Conservation (phyloP, 129 eudicot genomes). For the Cynara cardunculus region DNA sequence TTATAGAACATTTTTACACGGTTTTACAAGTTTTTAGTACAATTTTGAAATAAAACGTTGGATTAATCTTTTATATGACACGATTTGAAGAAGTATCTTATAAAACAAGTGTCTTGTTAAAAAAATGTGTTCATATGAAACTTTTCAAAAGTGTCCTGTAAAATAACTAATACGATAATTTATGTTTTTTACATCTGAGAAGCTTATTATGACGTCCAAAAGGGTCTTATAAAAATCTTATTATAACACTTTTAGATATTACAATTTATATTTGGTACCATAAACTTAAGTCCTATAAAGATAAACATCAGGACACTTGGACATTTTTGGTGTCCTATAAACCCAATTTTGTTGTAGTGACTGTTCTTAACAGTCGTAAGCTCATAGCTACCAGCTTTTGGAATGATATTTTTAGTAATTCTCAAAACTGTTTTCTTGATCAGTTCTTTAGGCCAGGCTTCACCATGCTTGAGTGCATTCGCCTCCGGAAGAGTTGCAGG, state of each 20-base stretch:
- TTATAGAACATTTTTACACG: too few relatives aligned
- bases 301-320: not conserved
- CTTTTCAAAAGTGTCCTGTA: too few relatives aligned
- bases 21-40: too few relatives aligned
- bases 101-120: too few relatives aligned
- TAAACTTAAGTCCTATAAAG: too few relatives aligned
- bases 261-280: too few relatives aligned
- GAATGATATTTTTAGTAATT: not conserved
- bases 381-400: not conserved
- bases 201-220: not conserved
- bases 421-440: not conserved
- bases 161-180: too few relatives aligned
- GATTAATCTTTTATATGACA: too few relatives aligned
- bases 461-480: constrained; percentile 65
- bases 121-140: too few relatives aligned
- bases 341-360: not conserved
- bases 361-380: not conserved
- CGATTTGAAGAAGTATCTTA: too few relatives aligned
- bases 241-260: not conserved
- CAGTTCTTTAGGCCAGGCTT: constrained; percentile 73
- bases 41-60: too few relatives aligned
- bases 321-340: not conserved
- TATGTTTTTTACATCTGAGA: too few relatives aligned
- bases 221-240: not conserved
- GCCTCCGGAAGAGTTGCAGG: constrained; percentile 76